Percentiles rank a stretch among this genome's conserved stretches.
Conservation (phyloP, 1,284 basidiomycete genomes). For the Ustilago crameri region DNA sequence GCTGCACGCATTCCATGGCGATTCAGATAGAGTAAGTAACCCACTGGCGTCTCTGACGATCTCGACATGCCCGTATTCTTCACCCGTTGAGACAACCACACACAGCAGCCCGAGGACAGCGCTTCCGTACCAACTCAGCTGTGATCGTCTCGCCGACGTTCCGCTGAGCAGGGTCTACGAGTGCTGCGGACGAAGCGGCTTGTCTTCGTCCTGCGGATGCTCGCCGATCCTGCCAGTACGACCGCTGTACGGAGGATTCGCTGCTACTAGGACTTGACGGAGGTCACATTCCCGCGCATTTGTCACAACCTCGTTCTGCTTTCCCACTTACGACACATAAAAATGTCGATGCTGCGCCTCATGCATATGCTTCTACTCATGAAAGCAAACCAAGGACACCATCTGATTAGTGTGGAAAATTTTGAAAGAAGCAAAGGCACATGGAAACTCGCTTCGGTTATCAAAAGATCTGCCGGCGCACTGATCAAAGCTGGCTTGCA, state of each 20-base stretch:
- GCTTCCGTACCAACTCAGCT: conserved; percentile 8
- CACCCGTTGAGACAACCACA: conserved; percentile 35
- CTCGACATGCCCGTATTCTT: conserved; percentile 21
- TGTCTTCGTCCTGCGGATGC: conserved; percentile 25
- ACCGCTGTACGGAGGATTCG: conserved; percentile 35
- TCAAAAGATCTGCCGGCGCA: not conserved
- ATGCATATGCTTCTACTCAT: conserved; percentile 2
- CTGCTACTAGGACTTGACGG: conserved; percentile 17
- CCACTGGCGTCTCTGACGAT: conserved; percentile 16
- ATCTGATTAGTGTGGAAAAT: conserved; percentile 3
- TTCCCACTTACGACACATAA: not conserved
- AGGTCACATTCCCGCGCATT: not conserved
- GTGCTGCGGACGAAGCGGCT: conserved; percentile 13
- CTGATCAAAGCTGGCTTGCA: not conserved
- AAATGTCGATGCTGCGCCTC: not conserved
- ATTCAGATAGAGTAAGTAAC: conserved; percentile 59
- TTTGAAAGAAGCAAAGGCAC: conserved; percentile 4
- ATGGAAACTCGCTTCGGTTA: not conserved
- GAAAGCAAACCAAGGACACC: conserved; percentile 4
- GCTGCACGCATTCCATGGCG: conserved; percentile 61
- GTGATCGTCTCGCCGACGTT: not conserved
- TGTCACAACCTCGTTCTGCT: not conserved
- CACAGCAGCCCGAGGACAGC: conserved; percentile 26
- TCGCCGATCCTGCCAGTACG: conserved; percentile 23
- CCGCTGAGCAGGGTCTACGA: conserved; percentile 1